Evolutionary conservation across 2,329 filamentous ascomycete species (phyloP).

Genomic region (Colletotrichum theobromicola): DNA sequence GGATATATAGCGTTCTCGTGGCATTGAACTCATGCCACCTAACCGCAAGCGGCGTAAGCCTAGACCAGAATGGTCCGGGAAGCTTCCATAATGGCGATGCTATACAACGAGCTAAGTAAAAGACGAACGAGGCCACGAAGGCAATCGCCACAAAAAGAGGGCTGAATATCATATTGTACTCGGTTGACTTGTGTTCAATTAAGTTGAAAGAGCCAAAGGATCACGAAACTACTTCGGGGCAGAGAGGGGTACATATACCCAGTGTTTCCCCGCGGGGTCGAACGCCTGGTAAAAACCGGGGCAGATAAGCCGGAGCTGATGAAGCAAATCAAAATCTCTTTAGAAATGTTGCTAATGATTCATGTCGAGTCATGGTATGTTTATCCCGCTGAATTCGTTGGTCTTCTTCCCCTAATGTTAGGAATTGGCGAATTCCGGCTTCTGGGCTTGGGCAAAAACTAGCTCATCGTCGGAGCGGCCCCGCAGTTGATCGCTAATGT

Average conservation of each 20-base stretch:
- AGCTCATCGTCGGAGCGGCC: background rate
- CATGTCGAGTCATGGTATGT: background rate
- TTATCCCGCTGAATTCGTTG: background rate
- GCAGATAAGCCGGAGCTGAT: background rate
- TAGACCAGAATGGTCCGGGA: slow-evolving; percentile 53
- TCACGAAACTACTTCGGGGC: background rate
- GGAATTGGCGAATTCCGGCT: slow-evolving; percentile 7
- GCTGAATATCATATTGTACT: slow-evolving; percentile 22
- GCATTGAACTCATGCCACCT: slow-evolving; percentile 63
- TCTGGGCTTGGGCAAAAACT: background rate
- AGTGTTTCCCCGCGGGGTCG: background rate
- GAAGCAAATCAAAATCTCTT: background rate
- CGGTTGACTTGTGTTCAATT: background rate
- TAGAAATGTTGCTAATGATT: background rate
- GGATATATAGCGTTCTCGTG: slow-evolving; percentile 60
- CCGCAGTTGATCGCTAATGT: slow-evolving; percentile 12
- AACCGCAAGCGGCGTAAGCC: slow-evolving; percentile 54
- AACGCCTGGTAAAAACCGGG: background rate
- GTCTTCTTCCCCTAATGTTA: background rate
- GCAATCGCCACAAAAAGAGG: slow-evolving; percentile 9
- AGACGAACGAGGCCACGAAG: background rate
- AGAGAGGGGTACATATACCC: background rate
- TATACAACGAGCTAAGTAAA: slow-evolving; percentile 25
- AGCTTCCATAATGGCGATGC: slow-evolving; percentile 44
- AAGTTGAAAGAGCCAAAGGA: background rate